Evolutionary conservation across 1,139 yeast species (phyloP).

Genomic region (Geotrichum klebahnii): DNA sequence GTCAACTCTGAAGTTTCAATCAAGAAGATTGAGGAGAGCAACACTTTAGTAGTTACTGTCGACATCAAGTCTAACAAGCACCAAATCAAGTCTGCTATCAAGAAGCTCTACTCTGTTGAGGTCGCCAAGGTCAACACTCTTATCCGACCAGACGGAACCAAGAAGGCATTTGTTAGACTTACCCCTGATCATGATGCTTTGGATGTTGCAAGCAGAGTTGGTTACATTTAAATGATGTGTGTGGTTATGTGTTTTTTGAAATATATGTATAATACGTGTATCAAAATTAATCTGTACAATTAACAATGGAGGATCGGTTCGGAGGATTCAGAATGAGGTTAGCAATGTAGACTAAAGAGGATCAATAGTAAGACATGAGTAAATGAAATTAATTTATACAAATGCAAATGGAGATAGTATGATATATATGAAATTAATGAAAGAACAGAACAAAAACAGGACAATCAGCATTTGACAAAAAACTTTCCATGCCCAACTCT

Average conservation of each 20-base stretch:
- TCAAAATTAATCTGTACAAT: no score
- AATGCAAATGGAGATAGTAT: no score
- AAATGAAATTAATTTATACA: no score
- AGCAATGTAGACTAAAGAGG: no score
- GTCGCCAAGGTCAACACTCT: conserved; percentile 91
- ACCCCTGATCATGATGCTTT: conserved; percentile 99
- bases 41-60: conserved; percentile 98
- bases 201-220: conserved; percentile 99
- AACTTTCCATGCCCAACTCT: conserved; percentile 9
- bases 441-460: neutral
- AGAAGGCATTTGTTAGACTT: conserved; percentile 99
- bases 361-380: no score
- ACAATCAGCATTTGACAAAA: conserved; percentile 1
- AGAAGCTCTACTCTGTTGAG: conserved; percentile 96
- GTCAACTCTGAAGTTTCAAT: conserved; percentile 98
- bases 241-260: no score
- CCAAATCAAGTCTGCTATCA: conserved; percentile 97
- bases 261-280: no score
- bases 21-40: conserved; percentile 99
- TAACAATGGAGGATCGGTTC: no score
- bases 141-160: conserved; percentile 98
- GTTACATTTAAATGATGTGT: conserved; percentile 85
- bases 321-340: no score
- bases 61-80: conserved; percentile 94
- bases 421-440: no score